These are phyloP conservation scores for Helotiales sp. DNA, from an alignment of 2,329 filamentous ascomycete genomes.

Conservation along the genomic window DNA sequence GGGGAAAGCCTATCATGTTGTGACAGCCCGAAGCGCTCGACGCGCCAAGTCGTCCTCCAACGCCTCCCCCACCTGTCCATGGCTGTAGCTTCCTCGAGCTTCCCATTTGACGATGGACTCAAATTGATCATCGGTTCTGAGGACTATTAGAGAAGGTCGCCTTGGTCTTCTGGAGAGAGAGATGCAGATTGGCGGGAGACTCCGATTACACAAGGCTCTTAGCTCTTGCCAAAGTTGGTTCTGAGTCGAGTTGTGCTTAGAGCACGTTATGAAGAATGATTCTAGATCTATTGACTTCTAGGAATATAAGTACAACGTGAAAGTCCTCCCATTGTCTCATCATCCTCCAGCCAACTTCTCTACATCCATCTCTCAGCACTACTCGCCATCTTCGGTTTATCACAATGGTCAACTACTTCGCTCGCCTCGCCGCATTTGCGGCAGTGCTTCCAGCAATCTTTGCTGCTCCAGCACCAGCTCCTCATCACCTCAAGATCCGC, in stretches of 20 bases:
- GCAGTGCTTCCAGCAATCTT: slow-evolving; percentile 30
- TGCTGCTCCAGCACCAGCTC: slow-evolving; percentile 23
- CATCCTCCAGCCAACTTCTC: slow-evolving; percentile 3
- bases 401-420: slow-evolving; percentile 31
- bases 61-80: slow-evolving; percentile 4
- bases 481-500: slow-evolving; percentile 33
- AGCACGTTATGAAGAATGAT: too few species aligned
- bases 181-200: slow-evolving; percentile 8
- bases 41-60: slow-evolving; percentile 14
- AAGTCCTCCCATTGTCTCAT: background rate
- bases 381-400: slow-evolving; percentile 6
- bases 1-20: background rate
- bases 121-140: slow-evolving; percentile 8
- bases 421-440: slow-evolving; percentile 30
- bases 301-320: background rate
- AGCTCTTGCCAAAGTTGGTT: background rate
- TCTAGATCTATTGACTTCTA: background rate
- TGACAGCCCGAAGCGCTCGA: background rate
- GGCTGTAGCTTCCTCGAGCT: slow-evolving; percentile 13
- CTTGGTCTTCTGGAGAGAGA: background rate
- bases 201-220: slow-evolving; percentile 2
- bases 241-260: background rate
- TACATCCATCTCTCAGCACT: slow-evolving; percentile 3
- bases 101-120: slow-evolving; percentile 11
- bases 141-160: slow-evolving; percentile 24